phyloP scores from a whole-genome alignment of 1,139 yeast species.

The Geotrichum restrictum region DNA sequence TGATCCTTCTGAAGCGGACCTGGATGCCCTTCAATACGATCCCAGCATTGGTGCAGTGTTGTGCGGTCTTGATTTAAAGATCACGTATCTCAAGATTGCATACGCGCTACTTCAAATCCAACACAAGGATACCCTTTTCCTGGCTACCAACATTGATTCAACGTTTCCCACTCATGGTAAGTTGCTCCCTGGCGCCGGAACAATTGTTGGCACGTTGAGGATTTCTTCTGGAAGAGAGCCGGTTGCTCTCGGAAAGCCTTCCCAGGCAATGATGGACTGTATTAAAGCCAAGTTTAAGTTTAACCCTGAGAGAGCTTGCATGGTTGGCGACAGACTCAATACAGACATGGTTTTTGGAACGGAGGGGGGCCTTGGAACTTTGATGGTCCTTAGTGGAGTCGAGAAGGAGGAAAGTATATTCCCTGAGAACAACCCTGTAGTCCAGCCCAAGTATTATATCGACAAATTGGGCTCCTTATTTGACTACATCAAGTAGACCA shows the following conservation, averaged over 20 bases:
- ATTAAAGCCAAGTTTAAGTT: slow-evolving; percentile 65
- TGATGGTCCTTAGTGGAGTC: slow-evolving; percentile 86
- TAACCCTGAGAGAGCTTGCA: slow-evolving; percentile 64
- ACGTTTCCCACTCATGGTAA: slow-evolving; percentile 88
- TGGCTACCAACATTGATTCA: slow-evolving; percentile 94
- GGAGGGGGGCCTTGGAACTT: slow-evolving; percentile 76
- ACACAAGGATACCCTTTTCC: slow-evolving; percentile 63
- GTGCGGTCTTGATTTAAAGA: slow-evolving; percentile 72
- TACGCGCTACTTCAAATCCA: slow-evolving; percentile 76
- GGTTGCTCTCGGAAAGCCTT: slow-evolving; percentile 87
- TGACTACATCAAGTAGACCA: slow-evolving; percentile 38
- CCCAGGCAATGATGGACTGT: slow-evolving; percentile 83
- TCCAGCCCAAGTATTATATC: slow-evolving; percentile 66
- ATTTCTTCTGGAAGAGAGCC: slow-evolving; percentile 73
- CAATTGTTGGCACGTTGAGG: slow-evolving; percentile 76
- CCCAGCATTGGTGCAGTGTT: slow-evolving; percentile 79
- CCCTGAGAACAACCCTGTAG: slow-evolving; percentile 41
- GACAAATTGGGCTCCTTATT: slow-evolving; percentile 71
- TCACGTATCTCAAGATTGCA: slow-evolving; percentile 79
- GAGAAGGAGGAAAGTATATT: slow-evolving; percentile 62
- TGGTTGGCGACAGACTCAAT: slow-evolving; percentile 94
- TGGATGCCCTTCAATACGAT: slow-evolving; percentile 49
- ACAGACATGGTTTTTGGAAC: slow-evolving; percentile 93
- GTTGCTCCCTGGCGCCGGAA: slow-evolving; percentile 91
- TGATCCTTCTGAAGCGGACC: slow-evolving; percentile 35